Conservation (phyloP, 495 filamentous ascomycete species). For the Aspergillus conjunctus region DNA sequence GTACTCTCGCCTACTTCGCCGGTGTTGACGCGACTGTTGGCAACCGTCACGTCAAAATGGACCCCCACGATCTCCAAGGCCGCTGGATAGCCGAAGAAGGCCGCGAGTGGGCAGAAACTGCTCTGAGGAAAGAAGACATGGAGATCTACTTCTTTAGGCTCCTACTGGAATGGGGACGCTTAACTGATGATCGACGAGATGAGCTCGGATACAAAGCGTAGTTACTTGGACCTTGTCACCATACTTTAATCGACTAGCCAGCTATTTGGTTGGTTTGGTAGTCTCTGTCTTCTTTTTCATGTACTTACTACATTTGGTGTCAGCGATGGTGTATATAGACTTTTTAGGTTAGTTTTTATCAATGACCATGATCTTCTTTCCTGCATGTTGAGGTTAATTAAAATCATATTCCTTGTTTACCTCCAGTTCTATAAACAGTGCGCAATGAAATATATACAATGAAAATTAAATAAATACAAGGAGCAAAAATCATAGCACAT, state of each 20-base stretch:
- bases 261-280: neutral
- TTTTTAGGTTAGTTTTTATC: neutral
- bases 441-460: neutral
- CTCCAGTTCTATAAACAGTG: neutral
- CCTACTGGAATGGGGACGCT: slow-evolving; percentile 71
- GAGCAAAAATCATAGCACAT: neutral
- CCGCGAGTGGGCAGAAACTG: slow-evolving; percentile 62
- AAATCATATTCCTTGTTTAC: neutral
- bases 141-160: slow-evolving; percentile 80
- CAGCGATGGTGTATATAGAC: slow-evolving; percentile 4
- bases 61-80: slow-evolving; percentile 50
- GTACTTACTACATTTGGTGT: neutral
- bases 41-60: slow-evolving; percentile 29
- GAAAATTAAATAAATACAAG: neutral
- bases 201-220: slow-evolving; percentile 51
- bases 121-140: slow-evolving; percentile 77
- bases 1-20: slow-evolving; percentile 65
- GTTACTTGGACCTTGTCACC: neutral
- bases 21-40: slow-evolving; percentile 35
- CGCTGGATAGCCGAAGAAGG: slow-evolving; percentile 69
- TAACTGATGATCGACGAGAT: slow-evolving; percentile 65
- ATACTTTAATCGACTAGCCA: neutral
- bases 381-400: neutral
- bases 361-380: neutral
- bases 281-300: neutral